phyloP scores from a whole-genome alignment of 2,329 filamentous ascomycete species.

The Aspergillus sp. region DNA sequence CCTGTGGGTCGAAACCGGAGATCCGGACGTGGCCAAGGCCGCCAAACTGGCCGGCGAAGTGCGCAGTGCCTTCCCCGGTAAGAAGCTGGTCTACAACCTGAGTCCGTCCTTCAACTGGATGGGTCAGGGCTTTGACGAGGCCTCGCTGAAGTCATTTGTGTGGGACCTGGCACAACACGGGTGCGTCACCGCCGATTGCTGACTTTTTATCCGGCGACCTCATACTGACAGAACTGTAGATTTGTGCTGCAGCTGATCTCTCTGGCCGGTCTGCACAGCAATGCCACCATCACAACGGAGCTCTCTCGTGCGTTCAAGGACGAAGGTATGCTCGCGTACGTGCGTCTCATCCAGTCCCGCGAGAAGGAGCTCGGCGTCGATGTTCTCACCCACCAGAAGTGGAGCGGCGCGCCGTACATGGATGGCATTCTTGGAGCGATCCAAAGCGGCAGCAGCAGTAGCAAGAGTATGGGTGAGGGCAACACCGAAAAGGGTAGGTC shows the following conservation, averaged over 20 bases:
- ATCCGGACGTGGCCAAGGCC: slow-evolving; percentile 78
- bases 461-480: slow-evolving; percentile 90
- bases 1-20: slow-evolving; percentile 94
- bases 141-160: slow-evolving; percentile 83
- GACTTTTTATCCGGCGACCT: too few relatives aligned
- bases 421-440: slow-evolving; percentile 88
- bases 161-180: slow-evolving; percentile 94
- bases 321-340: slow-evolving; percentile 95
- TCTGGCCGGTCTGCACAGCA: slow-evolving; percentile 63
- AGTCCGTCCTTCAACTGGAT: slow-evolving; percentile 99
- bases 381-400: slow-evolving; percentile 91
- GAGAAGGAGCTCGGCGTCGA: slow-evolving; percentile 92
- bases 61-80: slow-evolving; percentile 66
- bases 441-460: slow-evolving; percentile 85
- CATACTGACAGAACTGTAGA: slow-evolving; percentile 24
- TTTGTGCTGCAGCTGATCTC: slow-evolving; percentile 66
- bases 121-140: slow-evolving; percentile 83
- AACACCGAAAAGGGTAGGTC: slow-evolving; percentile 69
- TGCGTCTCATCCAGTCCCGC: slow-evolving; percentile 82
- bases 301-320: slow-evolving; percentile 79
- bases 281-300: slow-evolving; percentile 66
- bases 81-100: slow-evolving; percentile 94
- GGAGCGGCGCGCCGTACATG: slow-evolving; percentile 70
- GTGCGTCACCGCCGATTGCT: slow-evolving; percentile 53
- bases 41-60: slow-evolving; percentile 74